phyloP scores from a whole-genome alignment of 495 filamentous ascomycete species.

The Penicillium maclennaniae region DNA sequence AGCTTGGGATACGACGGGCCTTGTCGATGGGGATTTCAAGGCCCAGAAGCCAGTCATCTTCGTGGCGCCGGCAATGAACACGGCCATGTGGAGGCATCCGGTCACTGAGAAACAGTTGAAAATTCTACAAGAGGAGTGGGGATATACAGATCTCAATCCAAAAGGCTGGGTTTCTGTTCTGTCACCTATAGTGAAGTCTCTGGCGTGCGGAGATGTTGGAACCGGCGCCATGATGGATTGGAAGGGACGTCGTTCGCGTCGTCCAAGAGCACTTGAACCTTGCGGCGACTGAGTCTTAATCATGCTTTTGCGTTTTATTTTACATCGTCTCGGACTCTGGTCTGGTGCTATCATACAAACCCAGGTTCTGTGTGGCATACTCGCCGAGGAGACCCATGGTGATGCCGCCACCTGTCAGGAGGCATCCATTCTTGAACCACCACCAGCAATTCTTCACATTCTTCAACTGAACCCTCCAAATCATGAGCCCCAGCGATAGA shows the following conservation, averaged over 20 bases:
- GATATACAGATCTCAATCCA: conserved; percentile 33
- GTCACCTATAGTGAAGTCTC: conserved; percentile 60
- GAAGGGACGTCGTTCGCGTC: conserved; percentile 58
- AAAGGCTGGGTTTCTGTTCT: conserved; percentile 76
- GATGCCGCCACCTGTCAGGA: conserved; percentile 66
- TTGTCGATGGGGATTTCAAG: conserved; percentile 44
- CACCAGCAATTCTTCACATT: conserved; percentile 87
- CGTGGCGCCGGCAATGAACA: conserved; percentile 70
- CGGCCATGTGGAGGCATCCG: conserved; percentile 86
- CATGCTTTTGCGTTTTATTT: conserved; percentile 1
- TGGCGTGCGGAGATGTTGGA: conserved; percentile 81
- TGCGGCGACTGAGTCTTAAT: conserved; percentile 1
- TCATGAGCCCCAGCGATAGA: conserved; percentile 77
- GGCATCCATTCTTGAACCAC: conserved; percentile 84
- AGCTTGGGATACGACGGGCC: conserved; percentile 78
- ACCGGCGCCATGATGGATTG: conserved; percentile 76
- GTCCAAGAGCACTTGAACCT: neutral
- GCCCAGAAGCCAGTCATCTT: conserved; percentile 28
- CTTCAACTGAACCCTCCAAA: conserved; percentile 80
- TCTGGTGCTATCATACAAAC: conserved; percentile 23
- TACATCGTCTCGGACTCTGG: conserved; percentile 7
- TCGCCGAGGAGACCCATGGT: conserved; percentile 59
- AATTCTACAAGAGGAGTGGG: conserved; percentile 73
- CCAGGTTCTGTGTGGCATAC: conserved; percentile 45
- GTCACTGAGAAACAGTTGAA: conserved; percentile 66